Evolutionary conservation across 2,329 filamentous ascomycete species (phyloP), one percentile per base, ranked within the genome.

Genomic region (Chaetomiaceae sp.): DNA sequence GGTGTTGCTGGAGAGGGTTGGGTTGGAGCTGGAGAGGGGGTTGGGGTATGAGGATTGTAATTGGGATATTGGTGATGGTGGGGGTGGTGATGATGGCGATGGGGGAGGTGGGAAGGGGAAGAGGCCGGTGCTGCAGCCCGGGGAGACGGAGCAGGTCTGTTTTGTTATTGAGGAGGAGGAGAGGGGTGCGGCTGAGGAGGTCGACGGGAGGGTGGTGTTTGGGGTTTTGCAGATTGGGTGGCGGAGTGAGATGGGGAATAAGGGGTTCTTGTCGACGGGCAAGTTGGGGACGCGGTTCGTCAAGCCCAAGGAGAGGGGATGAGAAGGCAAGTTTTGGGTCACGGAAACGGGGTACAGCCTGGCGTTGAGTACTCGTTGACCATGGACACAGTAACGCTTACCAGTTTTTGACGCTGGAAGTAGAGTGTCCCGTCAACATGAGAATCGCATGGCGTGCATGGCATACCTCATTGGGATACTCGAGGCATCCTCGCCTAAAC

Each of bases 221-320:
- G 92, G 91, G 5, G 84, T 94, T 58, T 71, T 97, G 61, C 86
- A 85, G 39, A 88, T 97, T 55, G 87, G 89, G 51, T 99, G 94
- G 94, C 80, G 89, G 59, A 87, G 88, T 34, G 82, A 88, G 57
- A 91, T 96, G 87, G 94, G 94, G 0, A 94, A 92, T 71, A 81
- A 83, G 63, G 94, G 94, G 0, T 91, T 84, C 63, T 74, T 99
- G 66, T 90, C 86, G 40, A 99, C 94, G 6, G 91, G 91, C 9
- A 92, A 87, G 77, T 73, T 95, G 59, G 81, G 82, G 12, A 78
- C 79, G 52, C 76, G 78, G 61, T 44, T 61, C 42, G 51, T 59
- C 17, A 61, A 57, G 55, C 38, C 45, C 12, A 31, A 17, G 25
- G 20, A 27, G 29, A 27, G 29, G 25, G 44, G 40, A 22, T 29